Conservation (phyloP, 2,329 filamentous ascomycete species). For the Capronia epimyces region DNA sequence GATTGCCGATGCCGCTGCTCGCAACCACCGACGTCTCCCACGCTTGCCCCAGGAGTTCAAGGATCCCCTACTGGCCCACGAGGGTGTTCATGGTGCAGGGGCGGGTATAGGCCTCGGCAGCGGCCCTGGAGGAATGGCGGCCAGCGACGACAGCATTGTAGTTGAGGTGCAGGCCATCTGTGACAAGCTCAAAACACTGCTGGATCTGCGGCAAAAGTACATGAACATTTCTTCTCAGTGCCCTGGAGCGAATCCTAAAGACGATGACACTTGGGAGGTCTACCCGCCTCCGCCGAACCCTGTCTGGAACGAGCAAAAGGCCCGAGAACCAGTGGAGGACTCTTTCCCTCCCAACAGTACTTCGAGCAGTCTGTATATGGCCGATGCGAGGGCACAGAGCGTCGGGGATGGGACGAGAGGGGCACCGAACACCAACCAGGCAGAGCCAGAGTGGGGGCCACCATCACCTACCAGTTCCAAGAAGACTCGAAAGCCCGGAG, state of each 20-base stretch:
- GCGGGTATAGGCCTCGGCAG: conserved; percentile 58
- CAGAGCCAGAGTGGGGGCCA: conserved; percentile 30
- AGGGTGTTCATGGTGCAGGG: conserved; percentile 54
- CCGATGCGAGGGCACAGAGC: conserved; percentile 19
- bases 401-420: conserved; percentile 11
- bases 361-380: conserved; percentile 30
- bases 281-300: conserved; percentile 90
- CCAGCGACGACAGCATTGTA: conserved; percentile 72
- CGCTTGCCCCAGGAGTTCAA: conserved; percentile 52
- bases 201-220: conserved; percentile 84
- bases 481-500: conserved; percentile 73
- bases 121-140: conserved; percentile 59
- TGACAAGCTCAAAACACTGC: conserved; percentile 80
- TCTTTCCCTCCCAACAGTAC: conserved; percentile 28
- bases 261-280: conserved; percentile 74
- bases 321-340: conserved; percentile 30
- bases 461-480: conserved; percentile 43
- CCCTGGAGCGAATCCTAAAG: conserved; percentile 78
- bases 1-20: conserved; percentile 46
- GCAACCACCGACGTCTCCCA: conserved; percentile 48
- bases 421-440: conserved; percentile 32
- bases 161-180: conserved; percentile 82
- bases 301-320: conserved; percentile 67
- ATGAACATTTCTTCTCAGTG: conserved; percentile 78
- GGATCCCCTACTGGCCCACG: conserved; percentile 46